Conservation (phyloP, 2,329 filamentous ascomycete genomes). For the Samsoniella hepiali region DNA sequence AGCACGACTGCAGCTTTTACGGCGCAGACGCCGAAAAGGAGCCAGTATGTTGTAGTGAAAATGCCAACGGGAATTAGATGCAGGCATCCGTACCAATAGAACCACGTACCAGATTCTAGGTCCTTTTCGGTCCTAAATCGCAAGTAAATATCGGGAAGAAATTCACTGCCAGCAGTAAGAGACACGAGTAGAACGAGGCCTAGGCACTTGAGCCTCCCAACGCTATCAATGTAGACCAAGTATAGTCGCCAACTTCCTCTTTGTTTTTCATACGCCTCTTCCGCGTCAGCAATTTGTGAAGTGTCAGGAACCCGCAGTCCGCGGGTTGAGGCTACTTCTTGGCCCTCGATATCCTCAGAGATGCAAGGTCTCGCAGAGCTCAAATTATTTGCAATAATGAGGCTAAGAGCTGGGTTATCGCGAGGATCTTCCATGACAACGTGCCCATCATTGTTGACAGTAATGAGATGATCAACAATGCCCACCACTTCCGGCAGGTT, state of each 20-base stretch:
- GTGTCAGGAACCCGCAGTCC: neutral
- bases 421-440: neutral
- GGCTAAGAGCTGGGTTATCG: neutral
- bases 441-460: neutral
- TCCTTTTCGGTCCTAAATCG: neutral
- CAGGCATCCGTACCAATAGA: neutral
- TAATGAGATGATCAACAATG: neutral
- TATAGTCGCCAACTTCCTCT: neutral
- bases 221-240: constrained; percentile 1
- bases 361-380: neutral
- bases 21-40: neutral
- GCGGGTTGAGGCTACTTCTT: neutral
- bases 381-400: neutral
- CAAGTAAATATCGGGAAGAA: neutral
- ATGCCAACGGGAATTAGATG: neutral
- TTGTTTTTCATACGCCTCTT: neutral
- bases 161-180: neutral
- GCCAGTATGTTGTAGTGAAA: neutral
- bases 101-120: neutral
- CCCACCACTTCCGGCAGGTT: neutral
- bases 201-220: neutral
- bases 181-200: neutral
- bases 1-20: neutral
- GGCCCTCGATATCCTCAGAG: neutral
- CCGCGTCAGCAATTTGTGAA: no score